Percentiles rank a stretch among this genome's conserved stretches.
These are phyloP conservation scores for Citrus medica DNA, from an alignment of 345 rosid genomes.

Conservation along the genomic window DNA sequence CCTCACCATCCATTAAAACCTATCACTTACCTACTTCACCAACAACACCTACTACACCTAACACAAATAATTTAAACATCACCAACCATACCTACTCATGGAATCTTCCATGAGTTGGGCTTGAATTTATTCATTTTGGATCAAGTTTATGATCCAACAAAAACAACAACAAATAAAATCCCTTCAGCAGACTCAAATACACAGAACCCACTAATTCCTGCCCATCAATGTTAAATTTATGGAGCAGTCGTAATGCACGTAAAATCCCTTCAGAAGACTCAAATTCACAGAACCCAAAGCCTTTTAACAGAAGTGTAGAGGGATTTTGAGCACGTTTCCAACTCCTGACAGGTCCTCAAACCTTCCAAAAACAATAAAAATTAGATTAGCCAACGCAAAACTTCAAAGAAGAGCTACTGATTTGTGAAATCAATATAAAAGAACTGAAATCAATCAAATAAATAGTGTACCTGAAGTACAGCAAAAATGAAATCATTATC, in stretches of 20 bases:
- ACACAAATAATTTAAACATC: no score
- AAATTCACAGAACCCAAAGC: conserved; percentile 94
- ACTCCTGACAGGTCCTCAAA: conserved; percentile 88
- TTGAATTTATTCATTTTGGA: no score
- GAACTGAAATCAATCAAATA: not conserved
- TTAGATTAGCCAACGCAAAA: not conserved
- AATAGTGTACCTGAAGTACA: conserved; percentile 56
- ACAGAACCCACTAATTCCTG: conserved; percentile 65
- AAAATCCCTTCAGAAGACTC: conserved; percentile 95
- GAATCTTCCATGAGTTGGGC: no score
- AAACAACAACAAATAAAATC: not conserved
- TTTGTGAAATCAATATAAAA: not conserved
- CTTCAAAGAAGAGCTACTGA: not conserved
- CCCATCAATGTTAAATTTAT: conserved; percentile 81
- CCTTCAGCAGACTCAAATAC: no score
- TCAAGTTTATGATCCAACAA: no score
- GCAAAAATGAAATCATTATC: conserved; percentile 86
- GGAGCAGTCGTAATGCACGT: conserved; percentile 83
- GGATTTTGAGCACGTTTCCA: conserved; percentile 86
- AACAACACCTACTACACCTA: no score
- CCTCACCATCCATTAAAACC: no score
- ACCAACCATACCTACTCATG: no score
- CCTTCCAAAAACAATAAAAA: conserved; percentile 36
- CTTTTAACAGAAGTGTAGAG: conserved; percentile 57
- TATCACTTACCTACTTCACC: no score